Evolutionary conservation across 345 rosid species (phyloP).

Genomic region (Eucalyptus pauciflora): DNA sequence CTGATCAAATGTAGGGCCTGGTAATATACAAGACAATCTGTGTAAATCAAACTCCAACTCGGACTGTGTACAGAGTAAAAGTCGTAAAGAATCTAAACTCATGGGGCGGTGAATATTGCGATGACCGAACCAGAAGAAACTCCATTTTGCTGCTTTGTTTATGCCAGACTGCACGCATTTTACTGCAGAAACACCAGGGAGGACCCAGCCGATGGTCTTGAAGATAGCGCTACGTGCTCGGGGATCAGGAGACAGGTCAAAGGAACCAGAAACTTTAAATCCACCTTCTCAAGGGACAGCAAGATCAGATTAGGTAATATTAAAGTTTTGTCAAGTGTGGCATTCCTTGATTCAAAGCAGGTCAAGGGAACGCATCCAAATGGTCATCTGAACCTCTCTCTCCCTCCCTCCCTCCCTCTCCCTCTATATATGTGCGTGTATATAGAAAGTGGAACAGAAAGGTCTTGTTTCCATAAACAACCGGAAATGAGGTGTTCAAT

Average conservation of each 20-base stretch:
- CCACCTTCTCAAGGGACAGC: not conserved
- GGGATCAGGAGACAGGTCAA: not conserved
- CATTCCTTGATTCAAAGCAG: not conserved
- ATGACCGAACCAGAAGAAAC: not conserved
- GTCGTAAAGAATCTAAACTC: not conserved
- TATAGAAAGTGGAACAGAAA: not conserved
- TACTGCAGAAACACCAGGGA: not conserved
- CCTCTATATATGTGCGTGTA: not conserved
- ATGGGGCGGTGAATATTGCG: not conserved
- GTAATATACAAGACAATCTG: not conserved
- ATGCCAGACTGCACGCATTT: not conserved
- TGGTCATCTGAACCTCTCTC: not conserved
- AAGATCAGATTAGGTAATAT: not conserved
- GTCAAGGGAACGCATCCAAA: not conserved
- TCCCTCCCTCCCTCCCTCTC: not conserved
- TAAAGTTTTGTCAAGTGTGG: not conserved
- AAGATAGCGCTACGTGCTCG: not conserved
- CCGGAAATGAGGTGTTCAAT: not conserved
- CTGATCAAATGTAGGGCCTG: not conserved
- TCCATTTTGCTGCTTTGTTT: not conserved
- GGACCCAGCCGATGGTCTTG: not conserved
- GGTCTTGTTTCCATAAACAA: not conserved
- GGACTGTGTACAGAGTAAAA: not conserved
- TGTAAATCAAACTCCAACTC: not conserved
- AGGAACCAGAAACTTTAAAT: not conserved